Conservation (phyloP, 1,139 yeast genomes). For the Protomyces macrosporus region DNA sequence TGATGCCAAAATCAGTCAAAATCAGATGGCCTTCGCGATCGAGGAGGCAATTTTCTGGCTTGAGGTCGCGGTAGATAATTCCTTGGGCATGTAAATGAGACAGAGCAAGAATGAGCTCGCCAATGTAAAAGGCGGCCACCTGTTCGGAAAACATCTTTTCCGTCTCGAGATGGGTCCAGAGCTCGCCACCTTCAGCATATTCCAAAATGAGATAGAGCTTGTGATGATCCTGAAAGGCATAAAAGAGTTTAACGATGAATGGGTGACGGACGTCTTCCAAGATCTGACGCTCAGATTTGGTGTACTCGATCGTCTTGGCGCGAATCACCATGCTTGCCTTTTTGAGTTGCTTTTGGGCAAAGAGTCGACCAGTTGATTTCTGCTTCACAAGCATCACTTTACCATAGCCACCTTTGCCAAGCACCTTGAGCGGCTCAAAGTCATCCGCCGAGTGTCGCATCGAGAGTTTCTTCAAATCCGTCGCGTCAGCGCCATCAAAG, state of each 20-base stretch:
- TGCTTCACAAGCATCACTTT: conserved; percentile 77
- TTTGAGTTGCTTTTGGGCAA: conserved; percentile 83
- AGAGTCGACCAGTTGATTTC: conserved; percentile 57
- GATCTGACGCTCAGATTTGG: conserved; percentile 67
- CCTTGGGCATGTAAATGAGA: conserved; percentile 93
- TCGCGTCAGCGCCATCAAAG: conserved; percentile 6
- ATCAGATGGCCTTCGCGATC: conserved; percentile 93
- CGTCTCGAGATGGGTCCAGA: conserved; percentile 98
- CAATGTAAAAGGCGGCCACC: conserved; percentile 84
- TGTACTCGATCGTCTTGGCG: conserved; percentile 51
- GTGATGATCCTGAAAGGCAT: conserved; percentile 96
- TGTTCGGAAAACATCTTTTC: conserved; percentile 78
- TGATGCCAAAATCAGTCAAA: conserved; percentile 92
- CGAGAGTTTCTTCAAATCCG: conserved; percentile 35
- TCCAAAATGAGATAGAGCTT: conserved; percentile 97
- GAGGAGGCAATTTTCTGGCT: conserved; percentile 83
- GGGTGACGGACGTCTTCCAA: conserved; percentile 85
- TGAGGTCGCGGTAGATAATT: conserved; percentile 91
- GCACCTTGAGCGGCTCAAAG: conserved; percentile 68
- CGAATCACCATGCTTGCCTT: conserved; percentile 66
- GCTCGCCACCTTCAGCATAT: conserved; percentile 93
- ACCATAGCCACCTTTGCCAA: conserved; percentile 92
- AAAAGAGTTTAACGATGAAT: conserved; percentile 79
- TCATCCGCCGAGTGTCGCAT: conserved; percentile 45
- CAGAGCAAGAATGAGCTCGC: conserved; percentile 85